Evolutionary conservation across 1,284 basidiomycete genomes (phyloP).

Genomic region (Puccinia hordei): DNA sequence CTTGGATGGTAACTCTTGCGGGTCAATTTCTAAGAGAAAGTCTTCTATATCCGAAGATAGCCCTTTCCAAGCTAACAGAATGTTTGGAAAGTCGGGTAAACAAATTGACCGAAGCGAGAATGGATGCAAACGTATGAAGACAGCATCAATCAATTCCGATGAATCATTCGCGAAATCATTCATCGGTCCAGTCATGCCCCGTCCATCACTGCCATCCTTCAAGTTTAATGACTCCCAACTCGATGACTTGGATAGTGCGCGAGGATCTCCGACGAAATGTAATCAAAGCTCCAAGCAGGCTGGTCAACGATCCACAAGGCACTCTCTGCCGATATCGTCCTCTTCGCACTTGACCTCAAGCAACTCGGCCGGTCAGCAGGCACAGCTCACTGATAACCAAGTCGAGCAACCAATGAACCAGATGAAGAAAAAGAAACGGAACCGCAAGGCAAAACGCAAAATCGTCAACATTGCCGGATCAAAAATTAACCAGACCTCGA

Average conservation of each 20-base stretch:
- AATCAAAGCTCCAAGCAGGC: background rate
- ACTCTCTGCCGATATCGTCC: background rate
- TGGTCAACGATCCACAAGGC: background rate
- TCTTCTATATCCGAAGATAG: slow-evolving; percentile 5
- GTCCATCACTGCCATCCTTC: background rate
- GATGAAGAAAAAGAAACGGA: slow-evolving; percentile 15
- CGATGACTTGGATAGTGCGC: background rate
- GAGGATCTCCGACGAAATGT: background rate
- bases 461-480: slow-evolving; percentile 21
- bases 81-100: background rate
- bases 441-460: slow-evolving; percentile 1
- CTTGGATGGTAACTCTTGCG: background rate
- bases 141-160: background rate
- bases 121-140: background rate
- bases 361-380: background rate
- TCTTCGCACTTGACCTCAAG: background rate
- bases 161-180: background rate
- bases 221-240: background rate
- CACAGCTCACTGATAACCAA: background rate
- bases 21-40: background rate
- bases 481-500: background rate
- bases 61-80: background rate
- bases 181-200: slow-evolving; percentile 14
- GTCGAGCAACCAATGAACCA: slow-evolving; percentile 24
- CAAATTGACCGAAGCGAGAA: background rate